Evolutionary conservation across 23 red algal species (phyloP), one percentile per base, ranked within the genome.

Genomic region (Chondrus crispus): DNA sequence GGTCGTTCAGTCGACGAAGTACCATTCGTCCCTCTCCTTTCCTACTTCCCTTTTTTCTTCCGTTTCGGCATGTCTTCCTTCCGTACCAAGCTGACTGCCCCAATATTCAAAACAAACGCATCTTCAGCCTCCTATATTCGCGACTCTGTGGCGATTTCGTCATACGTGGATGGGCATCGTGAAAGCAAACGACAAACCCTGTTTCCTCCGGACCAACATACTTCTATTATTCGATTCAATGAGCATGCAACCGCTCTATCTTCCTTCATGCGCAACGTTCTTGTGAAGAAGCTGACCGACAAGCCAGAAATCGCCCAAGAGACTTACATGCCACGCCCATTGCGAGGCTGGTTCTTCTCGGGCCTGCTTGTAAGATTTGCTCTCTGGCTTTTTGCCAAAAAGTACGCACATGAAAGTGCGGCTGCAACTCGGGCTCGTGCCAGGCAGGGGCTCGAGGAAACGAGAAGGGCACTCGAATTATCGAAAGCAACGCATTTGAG

Each of bases 401-500:
- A 57, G 30, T 82, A 57, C 44, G 20, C 40, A 24, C 47, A 47
- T 29, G n/a, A 50, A 66, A 64, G 26, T 26, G 72, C 28, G 62
- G 64, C 40, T 20, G 22, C 35, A 28, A 90, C 47, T 36, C 44
- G 53, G 41, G 87, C 78, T 10, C 55, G 40, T 40, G 87, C 87
- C 8, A 57, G 51, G 40, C 53, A 55, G 12, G 87, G 39, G n/a
- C 43, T 90, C 6, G 26, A 64, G 20, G 87, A 64, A 9, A 51
- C 80, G 36, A 45, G 87, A 12, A 52, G 38, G 22, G 87, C 87
- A 37, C 70, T 90, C 14, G 57, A 53, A 30, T 62, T 50, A 40
- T 68, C 78, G 53, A 51, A 64, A 20, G 87, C 71, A 4, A 78
- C 14, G 2, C 48, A 90, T 68, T 77, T 90, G 72, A 49, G 87